Evolutionary conservation across 2,329 filamentous ascomycete genomes (phyloP), one percentile per base, ranked within the genome.

Genomic region (Fusarium tupiense): DNA sequence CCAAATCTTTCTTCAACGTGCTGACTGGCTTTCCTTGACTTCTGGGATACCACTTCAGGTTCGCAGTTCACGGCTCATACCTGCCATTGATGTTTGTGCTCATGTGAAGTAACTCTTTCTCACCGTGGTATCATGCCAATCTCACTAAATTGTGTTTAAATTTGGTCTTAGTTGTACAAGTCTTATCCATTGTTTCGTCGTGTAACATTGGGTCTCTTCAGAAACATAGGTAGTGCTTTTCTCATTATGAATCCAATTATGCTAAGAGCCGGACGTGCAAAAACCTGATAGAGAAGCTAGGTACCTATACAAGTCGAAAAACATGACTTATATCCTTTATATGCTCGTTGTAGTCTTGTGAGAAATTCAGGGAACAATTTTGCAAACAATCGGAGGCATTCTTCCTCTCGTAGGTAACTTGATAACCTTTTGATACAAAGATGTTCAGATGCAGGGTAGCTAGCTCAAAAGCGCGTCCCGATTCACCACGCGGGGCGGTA

Each of bases 321-420:
- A 3, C 9, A 29, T 1, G 6, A 29, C 0, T 5, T 8, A 22
- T 3, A 8, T 8, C 24, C 8, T 16, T 0, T 5, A 16, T 8
- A 2, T 16, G 7, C 0, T 20, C 12, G 3, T 1, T 14, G 10
- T 10, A 5, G 4, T 22, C 8, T 14, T 16, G 6, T 3, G 4
- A 20, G 19, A 16, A 3, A 26, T 16, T 16, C 13, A 16, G 26
- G 44, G 5, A n/a, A 17, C 7, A 16, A 17, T n/a, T 1, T n/a
- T 3, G 5, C 22, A 33, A 9, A n/a, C 3, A 6, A 9, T 19
- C 17, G 1, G 3, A 31, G 22, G 10, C 29, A 2, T 33, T 19
- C 22, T n/a, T n/a, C 11, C 29, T 5, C 3, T 31, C 5, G 3
- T 29, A 0, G 14, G 10, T 11, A 10, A 29, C 2, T 17, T 17